Percentiles rank a stretch among this genome's conserved stretches.
phyloP scores from a whole-genome alignment of 306 rosid species.

The Fragaria iinumae region DNA sequence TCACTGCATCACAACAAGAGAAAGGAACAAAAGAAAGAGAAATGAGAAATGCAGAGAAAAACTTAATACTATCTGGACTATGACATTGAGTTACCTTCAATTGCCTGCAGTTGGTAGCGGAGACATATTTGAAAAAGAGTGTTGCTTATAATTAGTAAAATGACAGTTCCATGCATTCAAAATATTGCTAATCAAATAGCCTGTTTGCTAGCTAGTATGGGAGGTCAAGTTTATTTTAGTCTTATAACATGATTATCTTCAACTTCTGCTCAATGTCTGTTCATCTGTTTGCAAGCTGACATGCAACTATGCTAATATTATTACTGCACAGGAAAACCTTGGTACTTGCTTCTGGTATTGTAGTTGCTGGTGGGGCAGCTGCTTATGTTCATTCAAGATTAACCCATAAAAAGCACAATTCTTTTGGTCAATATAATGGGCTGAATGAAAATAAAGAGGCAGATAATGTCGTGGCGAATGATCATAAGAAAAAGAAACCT shows the following conservation, averaged over 20 bases:
- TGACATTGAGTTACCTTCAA: neutral
- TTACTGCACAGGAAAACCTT: slow-evolving; percentile 63
- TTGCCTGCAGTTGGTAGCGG: neutral
- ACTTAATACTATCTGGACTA: neutral
- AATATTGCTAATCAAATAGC: neutral
- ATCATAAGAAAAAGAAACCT: slow-evolving; percentile 31
- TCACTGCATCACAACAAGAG: neutral
- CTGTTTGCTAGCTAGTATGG: neutral
- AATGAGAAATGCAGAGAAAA: neutral
- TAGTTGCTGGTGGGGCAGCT: slow-evolving; percentile 84
- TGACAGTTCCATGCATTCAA: neutral
- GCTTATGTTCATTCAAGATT: slow-evolving; percentile 72
- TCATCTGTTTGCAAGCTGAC: neutral
- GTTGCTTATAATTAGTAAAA: neutral
- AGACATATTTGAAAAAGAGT: neutral
- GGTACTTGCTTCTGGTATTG: slow-evolving; percentile 80
- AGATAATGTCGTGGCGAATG: slow-evolving; percentile 28
- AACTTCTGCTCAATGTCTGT: neutral
- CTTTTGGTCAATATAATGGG: slow-evolving; percentile 53
- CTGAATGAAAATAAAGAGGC: slow-evolving; percentile 34
- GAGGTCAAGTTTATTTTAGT: neutral
- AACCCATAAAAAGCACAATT: slow-evolving; percentile 40
- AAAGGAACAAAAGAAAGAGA: neutral
- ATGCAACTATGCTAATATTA: slow-evolving; percentile 3
- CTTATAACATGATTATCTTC: neutral